Evolutionary conservation across 2,329 filamentous ascomycete species (phyloP), one percentile per base, ranked within the genome.

Genomic region (Acrodontium crateriforme): DNA sequence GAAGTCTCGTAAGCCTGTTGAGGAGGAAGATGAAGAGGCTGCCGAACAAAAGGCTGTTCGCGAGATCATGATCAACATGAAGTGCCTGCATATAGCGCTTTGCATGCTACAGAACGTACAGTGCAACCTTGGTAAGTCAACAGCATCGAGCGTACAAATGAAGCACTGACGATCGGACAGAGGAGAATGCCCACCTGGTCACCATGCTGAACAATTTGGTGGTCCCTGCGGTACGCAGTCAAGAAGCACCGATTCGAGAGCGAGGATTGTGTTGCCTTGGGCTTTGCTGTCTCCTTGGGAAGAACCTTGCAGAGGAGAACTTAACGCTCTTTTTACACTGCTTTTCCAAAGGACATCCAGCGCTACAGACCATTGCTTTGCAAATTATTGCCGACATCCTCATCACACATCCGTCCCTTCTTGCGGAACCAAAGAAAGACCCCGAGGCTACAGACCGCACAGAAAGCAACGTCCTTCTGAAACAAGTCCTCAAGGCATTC

Each of bases 191-290:
- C 32, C 78, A 92, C 47, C 60, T 95, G n/a, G 82, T 92, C 3
- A 81, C 81, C n/a, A 94, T 95, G 79, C 66, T 98, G 27, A 95
- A 98, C 62, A 95, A 89, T 40, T 69, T 98, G 6, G 82, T 98
- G 23, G 84, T 98, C 2, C 89, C 89, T 5, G 89, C 89, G 16
- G 87, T 98, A 10, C 76, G 87, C 40, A 89, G 80, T 47, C 83
- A 93, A 43, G 85, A 95, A 50, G 81, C 83, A 4, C 83, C 85
- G 1, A 84, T 98, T 24, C 74, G 89, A 36, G 89, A 98, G 56
- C 72, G 83, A 31, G 89, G 89, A 11, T 63, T 98, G 9, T 66
- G 91, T 12, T 95, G 87, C 45, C 61, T 98, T 7, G 89, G 89
- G 3, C 65, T 98, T 7, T 94, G 84, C 53, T 85, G 85, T 41